Evolutionary conservation across 768 basidiomycete genomes (phyloP), one percentile per base, ranked within the genome.

Genomic region (Hygrocybe punicea): DNA sequence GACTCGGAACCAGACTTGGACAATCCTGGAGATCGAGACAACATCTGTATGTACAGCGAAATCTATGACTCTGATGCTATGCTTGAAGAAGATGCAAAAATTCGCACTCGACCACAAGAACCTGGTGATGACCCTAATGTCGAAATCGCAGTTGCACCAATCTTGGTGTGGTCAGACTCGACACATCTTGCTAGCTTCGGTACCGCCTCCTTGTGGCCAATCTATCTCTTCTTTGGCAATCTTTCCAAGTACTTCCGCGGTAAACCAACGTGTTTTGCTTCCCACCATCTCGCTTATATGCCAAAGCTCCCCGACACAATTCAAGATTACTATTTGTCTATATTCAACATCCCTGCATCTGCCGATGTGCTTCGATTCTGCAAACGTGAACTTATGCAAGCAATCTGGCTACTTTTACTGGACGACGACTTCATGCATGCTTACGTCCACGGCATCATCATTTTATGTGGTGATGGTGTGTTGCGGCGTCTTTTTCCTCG

Each of bases 271-370:
- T 8, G 59, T 46, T 8, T 60, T 55, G 34, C 57, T 62, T 10
- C 62, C 39, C 37, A 70, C 47, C 72, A 72, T 46, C 2, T 76
- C 4, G 71, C 67, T 2, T 75, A 73, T 60, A 64, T 77, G 51
- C 67, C 66, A 6, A 40, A 60, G 59, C 56, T 60, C 25, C 49
- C 55, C 19, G 55, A 60, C 47, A 35, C 46, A 2, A 37, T 60
- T 48, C 48, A 56, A 52, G 50, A 57, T 53, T 39, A n/a, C 40
- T 33, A 51, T 40, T 29, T 13, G 19, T 1, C 35, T 60, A 55
- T 45, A 23, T 56, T 49, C 1, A 34, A 42, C 7, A 21, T 35
- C 9, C 21, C 55, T 29, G 54, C 58, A 1, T 39, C 58, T 16
- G 45, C 53, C 1, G 44, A 35, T 1, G 46, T 59, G 23, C 23